Evolutionary conservation across 768 basidiomycete species (phyloP).

Genomic region (Lactarius sp.): DNA sequence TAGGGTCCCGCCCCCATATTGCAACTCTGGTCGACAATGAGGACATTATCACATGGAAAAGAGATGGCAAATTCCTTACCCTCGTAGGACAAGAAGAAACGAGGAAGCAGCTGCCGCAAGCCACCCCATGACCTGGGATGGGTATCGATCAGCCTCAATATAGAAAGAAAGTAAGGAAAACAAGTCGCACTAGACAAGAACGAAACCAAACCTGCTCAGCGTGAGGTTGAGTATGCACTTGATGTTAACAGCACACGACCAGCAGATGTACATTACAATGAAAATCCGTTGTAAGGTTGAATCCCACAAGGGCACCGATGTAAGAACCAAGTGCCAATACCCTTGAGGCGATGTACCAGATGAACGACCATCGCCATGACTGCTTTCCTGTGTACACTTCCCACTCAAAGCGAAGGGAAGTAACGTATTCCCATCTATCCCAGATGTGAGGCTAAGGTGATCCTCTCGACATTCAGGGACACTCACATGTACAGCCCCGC

Average conservation of each 20-base stretch:
- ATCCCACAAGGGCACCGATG: slow-evolving; percentile 9
- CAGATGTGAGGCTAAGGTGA: neutral
- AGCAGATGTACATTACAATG: slow-evolving; percentile 8
- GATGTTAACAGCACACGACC: neutral
- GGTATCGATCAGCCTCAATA: neutral
- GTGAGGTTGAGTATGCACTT: neutral
- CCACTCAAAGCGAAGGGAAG: slow-evolving; percentile 16
- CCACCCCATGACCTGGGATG: slow-evolving; percentile 11
- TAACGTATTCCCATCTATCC: slow-evolving; percentile 21
- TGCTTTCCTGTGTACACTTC: slow-evolving; percentile 22
- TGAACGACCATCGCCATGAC: slow-evolving; percentile 22
- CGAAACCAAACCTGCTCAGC: slow-evolving; percentile 15
- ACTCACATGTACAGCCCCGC: slow-evolving; percentile 21
- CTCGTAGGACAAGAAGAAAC: slow-evolving; percentile 21
- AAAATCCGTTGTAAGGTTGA: slow-evolving; percentile 12
- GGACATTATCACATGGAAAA: neutral
- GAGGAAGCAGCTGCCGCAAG: slow-evolving; percentile 7
- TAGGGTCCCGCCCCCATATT: slow-evolving; percentile 18
- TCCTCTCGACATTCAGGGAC: too few species aligned
- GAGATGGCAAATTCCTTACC: neutral
- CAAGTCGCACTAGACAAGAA: slow-evolving; percentile 3
- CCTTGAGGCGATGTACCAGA: slow-evolving; percentile 14
- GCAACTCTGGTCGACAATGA: slow-evolving; percentile 13
- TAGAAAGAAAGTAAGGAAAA: too few species aligned
- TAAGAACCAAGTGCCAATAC: neutral